These are phyloP conservation scores for Boletus rex-veris DNA, from an alignment of 768 basidiomycete species.

Conservation along the genomic window DNA sequence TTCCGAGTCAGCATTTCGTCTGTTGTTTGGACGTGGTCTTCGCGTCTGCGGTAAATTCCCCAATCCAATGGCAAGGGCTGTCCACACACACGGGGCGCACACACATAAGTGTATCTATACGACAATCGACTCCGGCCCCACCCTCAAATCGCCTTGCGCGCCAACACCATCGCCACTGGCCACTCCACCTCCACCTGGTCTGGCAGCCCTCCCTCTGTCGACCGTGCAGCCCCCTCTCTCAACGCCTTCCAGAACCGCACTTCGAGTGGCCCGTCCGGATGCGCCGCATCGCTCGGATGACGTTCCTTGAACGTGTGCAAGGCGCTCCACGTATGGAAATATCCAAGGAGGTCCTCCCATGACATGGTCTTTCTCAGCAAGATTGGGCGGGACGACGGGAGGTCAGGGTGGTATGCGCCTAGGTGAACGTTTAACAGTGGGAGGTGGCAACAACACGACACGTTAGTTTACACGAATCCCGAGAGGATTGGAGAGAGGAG, in stretches of 20 bases:
- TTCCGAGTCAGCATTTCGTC: no score
- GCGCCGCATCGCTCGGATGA: constrained; percentile 51
- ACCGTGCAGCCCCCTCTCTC: constrained; percentile 29
- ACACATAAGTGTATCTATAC: no score
- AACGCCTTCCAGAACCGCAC: constrained; percentile 59
- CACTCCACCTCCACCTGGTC: constrained; percentile 36
- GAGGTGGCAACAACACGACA: no score
- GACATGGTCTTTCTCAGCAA: constrained; percentile 58
- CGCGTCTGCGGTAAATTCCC: no score
- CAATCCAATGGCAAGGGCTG: no score
- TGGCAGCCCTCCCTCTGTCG: constrained; percentile 16
- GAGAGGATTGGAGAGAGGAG: no score
- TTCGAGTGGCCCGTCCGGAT: constrained; percentile 59
- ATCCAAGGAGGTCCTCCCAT: constrained; percentile 64
- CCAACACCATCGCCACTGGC: constrained; percentile 33
- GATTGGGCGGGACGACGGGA: constrained; percentile 24
- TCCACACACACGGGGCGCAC: no score
- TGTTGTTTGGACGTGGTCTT: no score
- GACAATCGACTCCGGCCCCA: no score
- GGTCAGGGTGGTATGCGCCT: not conserved
- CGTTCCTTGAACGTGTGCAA: constrained; percentile 63
- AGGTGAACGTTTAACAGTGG: no score
- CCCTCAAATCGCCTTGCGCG: constrained; percentile 5
- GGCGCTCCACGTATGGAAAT: constrained; percentile 69
- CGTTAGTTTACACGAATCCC: no score